Conservation (phyloP, 2,329 filamentous ascomycete species). For the Mycosphaerella sp. region DNA sequence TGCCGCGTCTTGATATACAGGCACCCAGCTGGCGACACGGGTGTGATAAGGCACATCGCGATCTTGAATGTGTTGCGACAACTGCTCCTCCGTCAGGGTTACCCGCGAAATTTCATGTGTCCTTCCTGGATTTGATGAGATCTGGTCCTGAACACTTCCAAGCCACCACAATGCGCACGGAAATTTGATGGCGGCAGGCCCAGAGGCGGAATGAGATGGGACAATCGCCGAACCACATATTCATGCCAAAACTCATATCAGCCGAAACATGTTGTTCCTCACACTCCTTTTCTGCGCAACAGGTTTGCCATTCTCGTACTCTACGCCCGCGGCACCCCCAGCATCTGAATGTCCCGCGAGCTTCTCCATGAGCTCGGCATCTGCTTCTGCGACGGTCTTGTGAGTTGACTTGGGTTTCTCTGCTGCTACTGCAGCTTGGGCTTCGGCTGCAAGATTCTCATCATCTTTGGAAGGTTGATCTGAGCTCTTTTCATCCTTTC, state of each 20-base stretch:
- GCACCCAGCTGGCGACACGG: no score
- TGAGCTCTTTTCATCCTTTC: not conserved
- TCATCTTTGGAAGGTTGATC: conserved; percentile 18
- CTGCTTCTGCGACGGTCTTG: conserved; percentile 58
- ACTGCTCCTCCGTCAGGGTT: no score
- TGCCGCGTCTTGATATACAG: no score
- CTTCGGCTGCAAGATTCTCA: conserved; percentile 12
- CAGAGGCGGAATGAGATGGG: no score
- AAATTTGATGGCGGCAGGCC: no score
- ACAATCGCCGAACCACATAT: no score
- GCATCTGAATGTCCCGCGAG: conserved; percentile 63
- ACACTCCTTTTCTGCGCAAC: conserved; percentile 68
- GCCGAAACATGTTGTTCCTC: conserved; percentile 70
- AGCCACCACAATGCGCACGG: no score
- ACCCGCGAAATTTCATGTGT: no score
- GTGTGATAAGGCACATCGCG: no score
- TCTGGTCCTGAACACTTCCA: no score
- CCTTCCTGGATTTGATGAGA: no score
- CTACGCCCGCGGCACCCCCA: conserved; percentile 64
- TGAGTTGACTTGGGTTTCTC: conserved; percentile 20
- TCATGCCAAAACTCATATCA: conserved; percentile 45
- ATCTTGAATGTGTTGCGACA: no score
- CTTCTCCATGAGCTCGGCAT: conserved; percentile 60
- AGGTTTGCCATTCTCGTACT: conserved; percentile 68
- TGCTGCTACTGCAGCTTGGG: conserved; percentile 12